A percentile compares a stretch with the other conserved stretches of the same genome.
Evolutionary conservation across 306 rosid genomes (phyloP).

Genomic region (Erythrophleum fordii): DNA sequence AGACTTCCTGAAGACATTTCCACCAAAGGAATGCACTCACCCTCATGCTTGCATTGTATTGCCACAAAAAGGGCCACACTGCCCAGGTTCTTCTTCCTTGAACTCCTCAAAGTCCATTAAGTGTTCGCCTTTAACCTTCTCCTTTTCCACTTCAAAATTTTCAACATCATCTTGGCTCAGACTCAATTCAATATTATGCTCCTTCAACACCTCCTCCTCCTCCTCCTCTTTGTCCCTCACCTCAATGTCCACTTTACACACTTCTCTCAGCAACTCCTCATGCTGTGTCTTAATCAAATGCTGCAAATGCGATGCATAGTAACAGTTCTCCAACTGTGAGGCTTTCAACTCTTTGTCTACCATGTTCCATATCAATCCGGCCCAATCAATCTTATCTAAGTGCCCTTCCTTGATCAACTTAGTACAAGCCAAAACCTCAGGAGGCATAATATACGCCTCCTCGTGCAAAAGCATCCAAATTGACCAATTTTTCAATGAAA

Average conservation of each 20-base stretch:
- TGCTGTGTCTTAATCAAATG: conserved; percentile 64
- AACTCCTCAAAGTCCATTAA: conserved; percentile 59
- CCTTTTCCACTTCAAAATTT: conserved; percentile 39
- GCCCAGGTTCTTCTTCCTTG: conserved; percentile 59
- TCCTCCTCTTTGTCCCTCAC: conserved; percentile 43
- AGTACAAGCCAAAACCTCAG: conserved; percentile 50
- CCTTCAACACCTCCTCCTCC: conserved; percentile 50
- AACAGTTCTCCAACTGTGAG: conserved; percentile 57
- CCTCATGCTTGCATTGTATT: conserved; percentile 52
- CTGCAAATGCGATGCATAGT: conserved; percentile 89
- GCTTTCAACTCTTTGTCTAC: conserved; percentile 72
- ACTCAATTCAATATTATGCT: conserved; percentile 56
- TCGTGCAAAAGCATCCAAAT: conserved; percentile 85
- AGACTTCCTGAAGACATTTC: conserved; percentile 65
- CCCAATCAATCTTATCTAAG: conserved; percentile 79
- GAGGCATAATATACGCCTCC: conserved; percentile 62
- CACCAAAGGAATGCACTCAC: conserved; percentile 53
- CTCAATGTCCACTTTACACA: conserved; percentile 36
- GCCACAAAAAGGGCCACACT: conserved; percentile 69
- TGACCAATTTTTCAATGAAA: conserved; percentile 64
- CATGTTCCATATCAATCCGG: conserved; percentile 76
- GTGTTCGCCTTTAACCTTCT: conserved; percentile 46
- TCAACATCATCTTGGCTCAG: conserved; percentile 55
- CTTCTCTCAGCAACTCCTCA: conserved; percentile 52
- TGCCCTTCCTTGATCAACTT: conserved; percentile 62